phyloP scores from a whole-genome alignment of 192 early-diverging fungal genomes.

The Oehlia diaphana region DNA sequence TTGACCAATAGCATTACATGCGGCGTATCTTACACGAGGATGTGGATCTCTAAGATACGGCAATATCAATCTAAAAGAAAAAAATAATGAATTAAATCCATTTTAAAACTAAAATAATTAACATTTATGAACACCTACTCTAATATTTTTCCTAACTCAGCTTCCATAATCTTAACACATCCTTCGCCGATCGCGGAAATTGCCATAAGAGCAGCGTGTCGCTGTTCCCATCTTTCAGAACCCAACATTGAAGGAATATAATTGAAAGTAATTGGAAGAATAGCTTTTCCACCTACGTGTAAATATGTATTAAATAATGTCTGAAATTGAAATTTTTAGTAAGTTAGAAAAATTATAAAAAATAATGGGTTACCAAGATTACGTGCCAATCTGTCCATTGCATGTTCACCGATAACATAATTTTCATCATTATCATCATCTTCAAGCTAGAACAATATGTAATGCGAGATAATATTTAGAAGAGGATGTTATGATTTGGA shows the following conservation, averaged over 20 bases:
- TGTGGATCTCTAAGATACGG: slow-evolving; percentile 86
- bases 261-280: slow-evolving; percentile 86
- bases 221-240: slow-evolving; percentile 82
- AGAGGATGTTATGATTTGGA: not conserved
- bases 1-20: slow-evolving; percentile 95
- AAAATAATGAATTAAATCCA: not conserved
- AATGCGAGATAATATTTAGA: slow-evolving; percentile 1
- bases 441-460: slow-evolving; percentile 55
- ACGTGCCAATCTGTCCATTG: slow-evolving; percentile 92
- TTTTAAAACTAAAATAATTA: not conserved
- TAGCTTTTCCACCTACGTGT: slow-evolving; percentile 74
- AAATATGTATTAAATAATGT: not conserved
- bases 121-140: slow-evolving; percentile 30
- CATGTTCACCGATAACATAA: slow-evolving; percentile 89
- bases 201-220: slow-evolving; percentile 91
- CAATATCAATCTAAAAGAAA: slow-evolving; percentile 58
- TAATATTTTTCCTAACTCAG: slow-evolving; percentile 83
- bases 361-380: slow-evolving; percentile 49
- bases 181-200: slow-evolving; percentile 98
- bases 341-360: too few relatives aligned
- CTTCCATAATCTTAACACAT: slow-evolving; percentile 90
- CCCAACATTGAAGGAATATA: slow-evolving; percentile 88
- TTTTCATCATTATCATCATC: slow-evolving; percentile 90
- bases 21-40: slow-evolving; percentile 94
- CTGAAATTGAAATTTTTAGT: not conserved